phyloP scores from a whole-genome alignment of 2,329 filamentous ascomycete genomes.

The Fusarium napiforme region DNA sequence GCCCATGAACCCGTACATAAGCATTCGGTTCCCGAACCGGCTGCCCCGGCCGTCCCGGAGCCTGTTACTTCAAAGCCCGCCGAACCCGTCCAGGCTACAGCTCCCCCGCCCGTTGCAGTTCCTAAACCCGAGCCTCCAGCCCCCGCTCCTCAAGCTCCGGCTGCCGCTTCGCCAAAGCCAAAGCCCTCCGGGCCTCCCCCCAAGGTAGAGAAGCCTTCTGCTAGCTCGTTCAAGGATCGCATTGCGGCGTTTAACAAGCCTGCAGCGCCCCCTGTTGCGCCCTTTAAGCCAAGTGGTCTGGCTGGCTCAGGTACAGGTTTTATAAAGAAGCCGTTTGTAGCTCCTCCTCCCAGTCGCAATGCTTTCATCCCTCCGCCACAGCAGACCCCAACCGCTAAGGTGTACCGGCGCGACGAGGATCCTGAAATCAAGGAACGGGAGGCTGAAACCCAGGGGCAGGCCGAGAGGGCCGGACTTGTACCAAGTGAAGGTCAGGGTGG shows the following conservation, averaged over 20 bases:
- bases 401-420: slow-evolving; percentile 90
- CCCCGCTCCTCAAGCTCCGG: slow-evolving; percentile 43
- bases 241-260: slow-evolving; percentile 98
- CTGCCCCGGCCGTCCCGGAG: slow-evolving; percentile 47
- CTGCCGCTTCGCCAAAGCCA: slow-evolving; percentile 45
- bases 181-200: slow-evolving; percentile 72
- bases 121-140: slow-evolving; percentile 50
- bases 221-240: slow-evolving; percentile 88
- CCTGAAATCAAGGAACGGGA: slow-evolving; percentile 75
- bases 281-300: slow-evolving; percentile 82
- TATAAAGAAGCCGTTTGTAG: slow-evolving; percentile 96
- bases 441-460: slow-evolving; percentile 72
- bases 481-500: slow-evolving; percentile 58
- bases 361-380: slow-evolving; percentile 84
- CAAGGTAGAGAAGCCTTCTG: slow-evolving; percentile 75
- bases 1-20: slow-evolving; percentile 45
- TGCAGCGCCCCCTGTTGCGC: slow-evolving; percentile 84
- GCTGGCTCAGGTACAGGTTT: slow-evolving; percentile 71
- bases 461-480: slow-evolving; percentile 74
- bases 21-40: slow-evolving; percentile 50
- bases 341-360: slow-evolving; percentile 91
- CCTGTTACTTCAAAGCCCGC: slow-evolving; percentile 47
- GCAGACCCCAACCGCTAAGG: slow-evolving; percentile 75
- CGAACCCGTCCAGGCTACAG: slow-evolving; percentile 49
- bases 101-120: slow-evolving; percentile 29